A percentile compares a stretch with the other conserved stretches of the same genome.
Evolutionary conservation across 116 monocot species (phyloP).

Genomic region (Phalaenopsis hybrid): DNA sequence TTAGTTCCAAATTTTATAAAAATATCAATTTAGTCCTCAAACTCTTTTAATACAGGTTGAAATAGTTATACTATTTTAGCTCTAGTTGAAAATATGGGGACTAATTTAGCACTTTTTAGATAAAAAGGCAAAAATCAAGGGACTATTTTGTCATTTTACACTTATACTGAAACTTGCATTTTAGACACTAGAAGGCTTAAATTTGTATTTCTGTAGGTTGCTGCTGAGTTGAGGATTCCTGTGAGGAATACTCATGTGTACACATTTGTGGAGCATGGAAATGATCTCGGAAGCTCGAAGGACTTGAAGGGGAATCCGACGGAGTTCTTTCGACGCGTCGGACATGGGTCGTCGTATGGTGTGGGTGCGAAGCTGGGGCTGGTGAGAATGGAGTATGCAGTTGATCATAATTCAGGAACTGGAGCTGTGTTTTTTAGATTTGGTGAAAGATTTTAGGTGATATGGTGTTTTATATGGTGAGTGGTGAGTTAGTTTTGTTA

Average conservation of each 20-base stretch:
- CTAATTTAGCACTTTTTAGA: too few relatives aligned
- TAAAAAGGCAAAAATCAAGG: too few relatives aligned
- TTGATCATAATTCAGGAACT: constrained; percentile 78
- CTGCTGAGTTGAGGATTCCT: constrained; percentile 80
- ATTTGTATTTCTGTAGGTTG: constrained; percentile 36
- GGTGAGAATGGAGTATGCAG: constrained; percentile 80
- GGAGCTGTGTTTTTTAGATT: constrained; percentile 81
- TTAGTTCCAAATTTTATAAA: too few relatives aligned
- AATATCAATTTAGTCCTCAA: too few relatives aligned
- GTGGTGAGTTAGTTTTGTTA: neutral
- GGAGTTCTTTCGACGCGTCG: constrained; percentile 70
- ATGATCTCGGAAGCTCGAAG: constrained; percentile 90
- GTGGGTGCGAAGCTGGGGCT: constrained; percentile 75
- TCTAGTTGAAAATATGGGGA: too few relatives aligned
- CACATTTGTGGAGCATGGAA: constrained; percentile 86
- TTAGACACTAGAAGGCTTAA: too few relatives aligned
- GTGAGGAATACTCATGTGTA: constrained; percentile 67
- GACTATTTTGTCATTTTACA: too few relatives aligned
- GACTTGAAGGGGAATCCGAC: constrained; percentile 96
- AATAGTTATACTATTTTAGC: too few relatives aligned
- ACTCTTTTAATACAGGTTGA: too few relatives aligned
- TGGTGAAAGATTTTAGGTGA: constrained; percentile 78
- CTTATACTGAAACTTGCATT: too few relatives aligned
- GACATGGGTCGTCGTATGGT: constrained; percentile 85
- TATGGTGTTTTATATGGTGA: neutral